Evolutionary conservation across 805 yeast genomes (phyloP), one percentile per base, ranked within the genome.

Genomic region (Candida cerambycidarum): DNA sequence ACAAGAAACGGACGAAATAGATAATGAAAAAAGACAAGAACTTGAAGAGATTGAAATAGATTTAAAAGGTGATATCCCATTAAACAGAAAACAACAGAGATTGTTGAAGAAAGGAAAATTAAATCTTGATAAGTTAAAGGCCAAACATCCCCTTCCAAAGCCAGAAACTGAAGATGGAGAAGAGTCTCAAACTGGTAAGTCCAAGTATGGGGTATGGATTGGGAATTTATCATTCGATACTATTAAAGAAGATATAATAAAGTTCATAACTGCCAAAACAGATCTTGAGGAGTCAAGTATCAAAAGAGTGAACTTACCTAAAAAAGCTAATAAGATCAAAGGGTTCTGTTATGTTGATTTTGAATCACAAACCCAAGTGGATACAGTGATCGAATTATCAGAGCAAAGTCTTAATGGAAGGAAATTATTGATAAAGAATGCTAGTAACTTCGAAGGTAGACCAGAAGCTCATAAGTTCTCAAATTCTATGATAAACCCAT

Each of bases 271-370:
- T 1, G 74, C 78, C 8, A 86, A 83, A 57, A 78, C 92, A 0
- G 56, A 66, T 12, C 54, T 60, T 8, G 48, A 53, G 28, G 61
- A 63, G 13, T 65, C 63, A 1, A 88, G 85, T 48, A 81, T 93
- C 40, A 63, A 82, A 0, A 76, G 98, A 59, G 69, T 89, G 36
- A 86, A 92, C 54, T 62, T 92, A 57, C 98, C 98, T n/a, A 79
- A 73, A 47, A 78, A 78, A 48, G 82, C 76, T 21, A 78, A 76
- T 49, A 84, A 83, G 56, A 79, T 78, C 47, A 81, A 83, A 58
- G 95, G 99, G 1, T 93, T 90, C 62, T 96, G 97, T 3, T 90
- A 93, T 61, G 78, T 92, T 49, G 97, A 93, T 62, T 82, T 93
- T 54, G 66, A 71, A 8, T 75, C 79, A 2, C 73, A 65, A 33